Evolutionary conservation across 345 rosid species (phyloP).

Genomic region (Anacardium occidentale): DNA sequence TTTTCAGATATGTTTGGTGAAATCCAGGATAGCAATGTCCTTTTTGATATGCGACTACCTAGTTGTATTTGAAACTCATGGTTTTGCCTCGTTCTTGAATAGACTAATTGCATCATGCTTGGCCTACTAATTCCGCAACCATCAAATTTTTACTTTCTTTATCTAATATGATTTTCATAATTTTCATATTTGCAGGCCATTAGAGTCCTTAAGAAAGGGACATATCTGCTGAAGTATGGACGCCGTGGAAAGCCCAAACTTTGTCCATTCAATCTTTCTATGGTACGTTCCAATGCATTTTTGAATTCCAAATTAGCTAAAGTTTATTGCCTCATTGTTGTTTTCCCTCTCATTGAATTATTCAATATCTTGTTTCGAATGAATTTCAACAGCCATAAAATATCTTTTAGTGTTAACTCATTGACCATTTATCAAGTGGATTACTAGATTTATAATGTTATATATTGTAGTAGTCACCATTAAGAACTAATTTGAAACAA

Average conservation of each 20-base stretch:
- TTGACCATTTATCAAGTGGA: background rate
- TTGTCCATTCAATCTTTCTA: conserved; percentile 73
- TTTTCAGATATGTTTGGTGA: background rate
- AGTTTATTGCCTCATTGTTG: background rate
- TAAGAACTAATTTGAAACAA: background rate
- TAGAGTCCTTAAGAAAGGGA: conserved; percentile 69
- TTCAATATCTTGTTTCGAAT: background rate
- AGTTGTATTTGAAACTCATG: background rate
- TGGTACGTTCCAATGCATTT: conserved; percentile 32
- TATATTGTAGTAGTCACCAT: background rate
- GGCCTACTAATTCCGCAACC: background rate
- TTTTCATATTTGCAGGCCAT: conserved; percentile 44
- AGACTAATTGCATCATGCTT: background rate
- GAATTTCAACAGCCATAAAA: background rate
- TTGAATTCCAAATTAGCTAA: background rate
- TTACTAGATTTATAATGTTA: background rate
- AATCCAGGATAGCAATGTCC: background rate
- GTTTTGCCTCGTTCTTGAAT: no score
- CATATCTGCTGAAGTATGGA: conserved; percentile 72
- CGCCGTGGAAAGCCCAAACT: conserved; percentile 73
- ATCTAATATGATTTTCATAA: background rate
- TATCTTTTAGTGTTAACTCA: background rate
- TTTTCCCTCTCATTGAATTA: background rate
- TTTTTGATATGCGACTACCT: background rate
- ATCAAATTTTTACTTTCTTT: background rate